A percentile compares a stretch with the other conserved stretches of the same genome.
Evolutionary conservation across 2,329 filamentous ascomycete species (phyloP).

Genomic region (Aureobasidium sp.): DNA sequence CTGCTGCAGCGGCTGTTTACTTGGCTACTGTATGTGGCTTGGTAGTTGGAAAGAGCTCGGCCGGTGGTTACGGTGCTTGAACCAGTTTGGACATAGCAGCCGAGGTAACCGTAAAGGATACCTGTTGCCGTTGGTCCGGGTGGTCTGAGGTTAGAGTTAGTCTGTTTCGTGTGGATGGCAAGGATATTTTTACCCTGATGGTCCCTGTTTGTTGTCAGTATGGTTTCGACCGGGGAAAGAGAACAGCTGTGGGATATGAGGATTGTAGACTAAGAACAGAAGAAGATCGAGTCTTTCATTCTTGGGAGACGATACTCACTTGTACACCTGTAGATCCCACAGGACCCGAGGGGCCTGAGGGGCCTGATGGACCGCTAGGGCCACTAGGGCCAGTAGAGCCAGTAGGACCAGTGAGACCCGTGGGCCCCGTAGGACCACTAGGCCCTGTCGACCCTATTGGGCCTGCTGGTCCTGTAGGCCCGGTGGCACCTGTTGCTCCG

Average conservation of each 20-base stretch:
- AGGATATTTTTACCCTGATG: neutral
- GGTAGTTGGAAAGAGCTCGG: conserved; percentile 21
- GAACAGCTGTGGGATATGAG: too few species aligned
- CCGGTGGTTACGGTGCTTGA: conserved; percentile 20
- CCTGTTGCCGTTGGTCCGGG: conserved; percentile 15
- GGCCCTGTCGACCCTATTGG: conserved; percentile 17
- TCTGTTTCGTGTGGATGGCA: neutral
- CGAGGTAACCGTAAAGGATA: conserved; percentile 23
- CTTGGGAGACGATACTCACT: neutral
- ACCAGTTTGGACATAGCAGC: conserved; percentile 27
- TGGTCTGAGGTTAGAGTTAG: neutral
- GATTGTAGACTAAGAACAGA: too few species aligned
- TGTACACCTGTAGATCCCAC: neutral
- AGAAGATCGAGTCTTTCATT: too few species aligned
- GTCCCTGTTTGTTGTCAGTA: neutral
- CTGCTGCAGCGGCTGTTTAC: conserved; percentile 22
- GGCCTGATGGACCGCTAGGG: conserved; percentile 13
- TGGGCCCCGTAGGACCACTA: conserved; percentile 5
- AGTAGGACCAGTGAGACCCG: conserved; percentile 2
- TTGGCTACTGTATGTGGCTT: conserved; percentile 20
- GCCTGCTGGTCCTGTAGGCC: neutral
- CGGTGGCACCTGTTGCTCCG: neutral
- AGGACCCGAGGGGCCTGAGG: conserved; percentile 9
- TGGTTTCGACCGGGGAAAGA: neutral
- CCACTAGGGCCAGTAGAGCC: neutral